Conservation (phyloP, 768 basidiomycete species). For the Phaeotremella fagi region DNA sequence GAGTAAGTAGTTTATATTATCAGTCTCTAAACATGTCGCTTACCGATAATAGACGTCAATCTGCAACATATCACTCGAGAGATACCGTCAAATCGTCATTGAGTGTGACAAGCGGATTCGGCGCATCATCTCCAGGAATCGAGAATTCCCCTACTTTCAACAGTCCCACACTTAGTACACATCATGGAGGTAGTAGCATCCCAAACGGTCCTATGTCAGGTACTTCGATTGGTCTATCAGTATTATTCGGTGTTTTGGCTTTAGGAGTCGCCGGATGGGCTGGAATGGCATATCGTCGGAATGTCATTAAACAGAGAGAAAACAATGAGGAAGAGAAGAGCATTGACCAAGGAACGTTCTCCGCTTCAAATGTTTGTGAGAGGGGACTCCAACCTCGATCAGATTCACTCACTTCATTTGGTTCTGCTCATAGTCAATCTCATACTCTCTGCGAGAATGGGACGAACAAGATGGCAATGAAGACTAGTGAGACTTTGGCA, state of each 20-base stretch:
- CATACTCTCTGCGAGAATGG: no score
- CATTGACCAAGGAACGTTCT: conserved; percentile 2
- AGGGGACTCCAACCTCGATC: conserved; percentile 16
- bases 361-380: conserved; percentile 17
- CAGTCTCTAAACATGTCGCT: no score
- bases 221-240: conserved; percentile 19
- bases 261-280: conserved; percentile 25
- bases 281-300: conserved; percentile 11
- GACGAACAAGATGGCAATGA: no score
- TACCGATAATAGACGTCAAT: no score
- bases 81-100: no score
- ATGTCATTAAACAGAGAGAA: neutral
- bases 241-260: conserved; percentile 21
- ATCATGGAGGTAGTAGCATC: neutral
- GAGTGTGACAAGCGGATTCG: neutral
- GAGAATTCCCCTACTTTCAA: conserved; percentile 8
- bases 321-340: neutral
- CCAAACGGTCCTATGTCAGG: conserved; percentile 11
- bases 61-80: no score
- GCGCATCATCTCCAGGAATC: neutral
- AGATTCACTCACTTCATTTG: neutral
- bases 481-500: no score
- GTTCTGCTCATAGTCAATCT: no score
- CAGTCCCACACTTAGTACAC: conserved; percentile 10
- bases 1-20: no score